Base-by-base conservation (phyloP, 306 rosid genomes). In the Acmispon strigosus region DNA sequence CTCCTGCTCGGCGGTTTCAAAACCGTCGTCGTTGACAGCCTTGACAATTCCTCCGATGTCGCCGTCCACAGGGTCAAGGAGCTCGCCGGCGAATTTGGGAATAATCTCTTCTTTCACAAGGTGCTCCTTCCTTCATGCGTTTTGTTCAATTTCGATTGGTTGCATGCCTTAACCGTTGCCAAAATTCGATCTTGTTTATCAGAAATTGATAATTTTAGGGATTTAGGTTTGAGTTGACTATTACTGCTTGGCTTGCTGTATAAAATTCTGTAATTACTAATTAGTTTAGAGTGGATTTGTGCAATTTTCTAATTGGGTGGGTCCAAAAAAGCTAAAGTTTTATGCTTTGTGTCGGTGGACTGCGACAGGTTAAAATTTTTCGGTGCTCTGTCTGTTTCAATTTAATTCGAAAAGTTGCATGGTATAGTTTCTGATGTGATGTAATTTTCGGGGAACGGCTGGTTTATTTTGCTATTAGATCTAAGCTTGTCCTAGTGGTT, bases 41-140 rank as follows among this genome's bases (percentile, higher is more conserved):
- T 95, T 16, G 97, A 95, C 48, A 95, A 95, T 81, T 83, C 99
- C 37, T 91, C 96, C 0, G 82, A 85, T 45, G 27, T 85, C 54
- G 78, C 97, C 14, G 0, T 95, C 4, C 37, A 52, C 10, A 74
- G 96, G 3, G 99, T 95, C 78, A 82, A 56, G 55, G 85, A 85
- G 27, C 97, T 95, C 84, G 96, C 99, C 41, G 87, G 76, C 2
- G 84, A 89, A 71, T 88, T 77, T 42, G 96, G 91, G 69, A 58
- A 72, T 8, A 95, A 95, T 66, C 97, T 95, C n/a, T 65, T 65
- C 56, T 89, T 95, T 80, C 90, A 91, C 57, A 54, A 91, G 99
- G 99, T 94, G 17, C 47, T 24, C 6, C 12, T 78, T 34, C 19
- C 5, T 2, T 18, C 3, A 11, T 10, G n/a, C n/a, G 2, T 34